Evolutionary conservation across 768 basidiomycete genomes (phyloP), one percentile per base, ranked within the genome.

Genomic region (Boletus coccyginus): DNA sequence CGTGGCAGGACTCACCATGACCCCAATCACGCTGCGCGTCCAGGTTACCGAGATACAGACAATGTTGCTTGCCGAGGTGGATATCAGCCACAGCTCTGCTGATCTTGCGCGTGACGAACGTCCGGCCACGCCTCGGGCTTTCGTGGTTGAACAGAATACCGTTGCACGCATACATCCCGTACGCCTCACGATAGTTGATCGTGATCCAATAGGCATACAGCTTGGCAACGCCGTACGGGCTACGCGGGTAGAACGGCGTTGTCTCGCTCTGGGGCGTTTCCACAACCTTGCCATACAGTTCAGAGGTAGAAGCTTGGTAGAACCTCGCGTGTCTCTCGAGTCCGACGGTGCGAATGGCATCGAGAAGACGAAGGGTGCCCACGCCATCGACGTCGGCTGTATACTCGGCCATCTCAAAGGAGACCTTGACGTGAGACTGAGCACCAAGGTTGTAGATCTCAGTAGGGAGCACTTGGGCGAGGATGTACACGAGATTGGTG

Each of bases 361-460:
- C 96, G 55, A 98, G 88, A 56, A 98, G 83, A 63, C 95, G 92
- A 46, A 98, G 84, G 7, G 95, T 98, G 52, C 95, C 95, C 40
- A 98, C 81, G 9, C 88, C 95, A 65, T 98, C 95, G 47, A 98
- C 95, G 67, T 98, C 96, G 49, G 92, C 94, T 0, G 96, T 98
- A 77, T 98, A 98, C 75, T 98, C 95, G 27, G 95, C 92, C 93
- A 98, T 96, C 74, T 98, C 96, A 73, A 98, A 98, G 29, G 94
- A 97, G 62, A 98, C 95, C 74, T 98, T 98, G 78, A 98, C 95
- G 77, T 98, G 95, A 42, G 92, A 94, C 73, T 98, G 95, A 16
- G 95, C 95, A 44, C 94, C 95, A 50, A 98, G 87, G 74, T 98
- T 98, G 84, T 97, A 98, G 58, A 98, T 88, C 75, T 98, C 96